Evolutionary conservation across 352 stramenopile genomes (phyloP).

Genomic region (Phytophthora citricola): DNA sequence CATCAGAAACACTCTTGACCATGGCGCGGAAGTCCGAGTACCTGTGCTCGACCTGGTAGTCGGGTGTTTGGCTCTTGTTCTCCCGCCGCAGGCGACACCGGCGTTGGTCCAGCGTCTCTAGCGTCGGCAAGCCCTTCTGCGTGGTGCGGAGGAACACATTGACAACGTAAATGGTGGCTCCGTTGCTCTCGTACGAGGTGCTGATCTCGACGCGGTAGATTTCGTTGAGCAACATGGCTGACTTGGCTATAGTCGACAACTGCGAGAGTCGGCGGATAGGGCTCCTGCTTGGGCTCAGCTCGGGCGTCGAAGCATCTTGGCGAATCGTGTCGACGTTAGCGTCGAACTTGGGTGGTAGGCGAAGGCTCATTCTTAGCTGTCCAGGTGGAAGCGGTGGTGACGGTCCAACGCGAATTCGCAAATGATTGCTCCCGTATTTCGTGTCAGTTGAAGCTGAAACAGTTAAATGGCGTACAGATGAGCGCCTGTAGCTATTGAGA

Average conservation of each 20-base stretch:
- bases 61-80: constrained; percentile 22
- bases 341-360: constrained; percentile 19
- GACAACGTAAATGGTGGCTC: constrained; percentile 59
- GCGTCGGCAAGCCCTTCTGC: constrained; percentile 58
- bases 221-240: constrained; percentile 65
- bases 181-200: constrained; percentile 40
- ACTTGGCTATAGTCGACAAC: constrained; percentile 56
- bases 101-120: constrained; percentile 32
- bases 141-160: constrained; percentile 51
- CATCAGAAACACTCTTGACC: constrained; percentile 39
- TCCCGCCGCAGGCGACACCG: constrained; percentile 31
- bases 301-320: background rate
- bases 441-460: constrained; percentile 18
- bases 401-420: constrained; percentile 15
- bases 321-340: constrained; percentile 4
- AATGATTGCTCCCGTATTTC: constrained; percentile 10
- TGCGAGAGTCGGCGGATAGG: constrained; percentile 39
- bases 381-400: background rate
- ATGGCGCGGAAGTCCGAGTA: constrained; percentile 66
- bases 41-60: constrained; percentile 62
- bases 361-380: background rate
- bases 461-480: background rate
- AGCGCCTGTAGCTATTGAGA: too few relatives aligned
- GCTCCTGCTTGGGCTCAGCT: constrained; percentile 11
- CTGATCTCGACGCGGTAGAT: constrained; percentile 59